These are phyloP conservation scores for Exophiala calicioides DNA, from an alignment of 2,329 filamentous ascomycete species.

Conservation along the genomic window DNA sequence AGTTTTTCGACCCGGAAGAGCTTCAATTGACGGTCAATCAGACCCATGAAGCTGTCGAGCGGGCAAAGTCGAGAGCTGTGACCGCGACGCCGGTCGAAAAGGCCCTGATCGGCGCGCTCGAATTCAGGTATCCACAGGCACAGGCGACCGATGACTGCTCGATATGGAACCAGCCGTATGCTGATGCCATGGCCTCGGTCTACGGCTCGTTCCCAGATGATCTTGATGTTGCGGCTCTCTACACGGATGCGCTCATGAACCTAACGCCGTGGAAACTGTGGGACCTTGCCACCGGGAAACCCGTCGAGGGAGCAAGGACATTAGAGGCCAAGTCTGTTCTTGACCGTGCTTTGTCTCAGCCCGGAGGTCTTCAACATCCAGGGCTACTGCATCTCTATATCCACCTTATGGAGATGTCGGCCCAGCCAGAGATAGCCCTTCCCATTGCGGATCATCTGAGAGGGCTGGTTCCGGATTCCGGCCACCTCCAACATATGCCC, in stretches of 20 bases:
- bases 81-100: slow-evolving; percentile 56
- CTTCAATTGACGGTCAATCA: slow-evolving; percentile 40
- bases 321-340: slow-evolving; percentile 61
- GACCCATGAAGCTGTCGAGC: slow-evolving; percentile 23
- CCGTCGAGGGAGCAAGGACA: slow-evolving; percentile 57
- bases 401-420: slow-evolving; percentile 76
- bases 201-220: slow-evolving; percentile 57
- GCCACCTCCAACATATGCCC: slow-evolving; percentile 75
- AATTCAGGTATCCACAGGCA: slow-evolving; percentile 60
- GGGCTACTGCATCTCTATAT: slow-evolving; percentile 75
- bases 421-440: slow-evolving; percentile 63
- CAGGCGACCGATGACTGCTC: slow-evolving; percentile 52
- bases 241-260: slow-evolving; percentile 67
- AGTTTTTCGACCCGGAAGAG: slow-evolving; percentile 65
- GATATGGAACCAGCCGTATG: slow-evolving; percentile 61
- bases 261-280: slow-evolving; percentile 66
- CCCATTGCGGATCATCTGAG: slow-evolving; percentile 63
- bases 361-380: slow-evolving; percentile 59
- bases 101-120: slow-evolving; percentile 64
- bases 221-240: slow-evolving; percentile 64
- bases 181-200: slow-evolving; percentile 60
- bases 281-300: slow-evolving; percentile 61
- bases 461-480: slow-evolving; percentile 66
- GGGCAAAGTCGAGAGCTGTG: slow-evolving; percentile 45
- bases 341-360: slow-evolving; percentile 57